A percentile compares a stretch with the other conserved stretches of the same genome.
phyloP scores from a whole-genome alignment of 1,139 yeast species.

The Suhomyces panamericanus region DNA sequence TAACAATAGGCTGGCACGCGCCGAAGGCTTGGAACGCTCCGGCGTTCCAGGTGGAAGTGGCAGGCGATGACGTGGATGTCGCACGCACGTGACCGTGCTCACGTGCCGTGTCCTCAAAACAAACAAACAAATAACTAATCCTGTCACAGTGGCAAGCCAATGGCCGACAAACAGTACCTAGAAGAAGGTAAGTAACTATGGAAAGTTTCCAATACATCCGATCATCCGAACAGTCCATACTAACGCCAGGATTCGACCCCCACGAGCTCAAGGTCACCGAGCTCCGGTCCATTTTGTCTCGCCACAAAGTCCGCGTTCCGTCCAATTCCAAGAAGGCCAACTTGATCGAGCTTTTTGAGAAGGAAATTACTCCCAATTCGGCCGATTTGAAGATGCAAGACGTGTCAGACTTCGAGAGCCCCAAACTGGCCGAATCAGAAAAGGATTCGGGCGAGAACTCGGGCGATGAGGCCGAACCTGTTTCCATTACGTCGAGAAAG shows the following conservation, averaged over 20 bases:
- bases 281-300: slow-evolving; percentile 59
- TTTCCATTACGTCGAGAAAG: slow-evolving; percentile 18
- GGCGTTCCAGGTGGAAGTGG: background rate
- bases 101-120: background rate
- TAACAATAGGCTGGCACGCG: no score
- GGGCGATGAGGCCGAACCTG: background rate
- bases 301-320: slow-evolving; percentile 56
- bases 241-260: slow-evolving; percentile 59
- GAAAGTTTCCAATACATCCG: background rate
- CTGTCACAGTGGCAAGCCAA: slow-evolving; percentile 9
- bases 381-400: slow-evolving; percentile 1
- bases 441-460: slow-evolving; percentile 10
- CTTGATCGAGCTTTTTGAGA: slow-evolving; percentile 42
- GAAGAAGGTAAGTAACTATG: slow-evolving; percentile 23
- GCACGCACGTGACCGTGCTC: background rate
- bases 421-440: background rate
- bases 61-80: background rate
- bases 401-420: background rate
- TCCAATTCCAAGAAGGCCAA: slow-evolving; percentile 65
- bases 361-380: slow-evolving; percentile 8
- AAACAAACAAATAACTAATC: slow-evolving; percentile 11
- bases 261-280: slow-evolving; percentile 60
- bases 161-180: slow-evolving; percentile 27
- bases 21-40: background rate
- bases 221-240: slow-evolving; percentile 5